phyloP scores from a whole-genome alignment of 2,329 filamentous ascomycete species.

The Aureobasidium sp. region DNA sequence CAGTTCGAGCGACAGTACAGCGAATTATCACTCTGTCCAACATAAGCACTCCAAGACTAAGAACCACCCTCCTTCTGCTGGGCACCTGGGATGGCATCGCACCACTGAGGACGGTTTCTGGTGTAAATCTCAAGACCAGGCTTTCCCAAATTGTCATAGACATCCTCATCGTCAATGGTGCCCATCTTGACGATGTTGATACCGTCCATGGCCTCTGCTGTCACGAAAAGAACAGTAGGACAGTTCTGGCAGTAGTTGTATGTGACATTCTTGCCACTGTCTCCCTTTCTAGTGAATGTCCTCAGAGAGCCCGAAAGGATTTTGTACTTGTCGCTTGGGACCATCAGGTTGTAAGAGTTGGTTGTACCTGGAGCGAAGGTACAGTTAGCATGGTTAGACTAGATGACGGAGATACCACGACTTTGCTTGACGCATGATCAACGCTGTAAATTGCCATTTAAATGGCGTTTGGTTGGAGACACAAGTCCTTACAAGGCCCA shows the following conservation, averaged over 20 bases:
- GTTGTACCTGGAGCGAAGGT: constrained; percentile 18
- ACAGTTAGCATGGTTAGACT: neutral
- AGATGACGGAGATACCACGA: neutral
- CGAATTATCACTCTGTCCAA: neutral
- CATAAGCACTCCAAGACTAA: neutral
- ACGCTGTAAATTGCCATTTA: neutral
- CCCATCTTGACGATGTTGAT: constrained; percentile 28
- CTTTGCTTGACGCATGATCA: neutral
- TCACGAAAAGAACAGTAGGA: constrained; percentile 25
- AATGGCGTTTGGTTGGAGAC: neutral
- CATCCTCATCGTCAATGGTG: constrained; percentile 26
- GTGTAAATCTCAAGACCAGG: constrained; percentile 27
- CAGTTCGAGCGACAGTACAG: neutral
- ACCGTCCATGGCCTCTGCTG: constrained; percentile 22
- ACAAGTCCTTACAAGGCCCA: neutral
- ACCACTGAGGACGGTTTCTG: constrained; percentile 27
- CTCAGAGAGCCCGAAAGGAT: constrained; percentile 23
- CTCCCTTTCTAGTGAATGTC: constrained; percentile 24
- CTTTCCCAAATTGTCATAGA: constrained; percentile 19
- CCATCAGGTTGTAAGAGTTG: constrained; percentile 26
- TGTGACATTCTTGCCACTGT: constrained; percentile 27
- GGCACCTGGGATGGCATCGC: constrained; percentile 20
- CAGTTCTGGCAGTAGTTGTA: constrained; percentile 28
- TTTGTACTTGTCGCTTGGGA: constrained; percentile 25
- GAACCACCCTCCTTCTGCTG: constrained; percentile 22